These are phyloP conservation scores for Trichoderma oligosporum DNA, from an alignment of 2,329 filamentous ascomycete genomes.

Conservation along the genomic window DNA sequence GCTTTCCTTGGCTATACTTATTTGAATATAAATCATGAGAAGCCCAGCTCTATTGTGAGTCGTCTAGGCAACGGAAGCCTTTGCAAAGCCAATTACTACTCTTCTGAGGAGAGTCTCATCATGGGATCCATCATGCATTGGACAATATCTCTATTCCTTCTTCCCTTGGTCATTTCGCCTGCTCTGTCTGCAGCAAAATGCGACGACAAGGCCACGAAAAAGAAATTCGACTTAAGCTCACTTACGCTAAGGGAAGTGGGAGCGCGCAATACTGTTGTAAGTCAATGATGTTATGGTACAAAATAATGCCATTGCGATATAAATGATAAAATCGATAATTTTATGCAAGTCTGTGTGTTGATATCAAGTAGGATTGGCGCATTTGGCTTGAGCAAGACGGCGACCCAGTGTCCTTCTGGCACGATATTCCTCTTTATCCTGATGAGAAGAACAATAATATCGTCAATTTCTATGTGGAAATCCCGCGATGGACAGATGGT, in stretches of 20 bases:
- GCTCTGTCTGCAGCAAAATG: not conserved
- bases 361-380: constrained; percentile 36
- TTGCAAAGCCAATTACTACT: not conserved
- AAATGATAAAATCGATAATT: not conserved
- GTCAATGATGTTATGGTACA: not conserved
- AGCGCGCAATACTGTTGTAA: constrained; percentile 37
- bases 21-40: not conserved
- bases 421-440: constrained; percentile 41
- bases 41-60: not conserved
- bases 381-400: constrained; percentile 40
- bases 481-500: constrained; percentile 40
- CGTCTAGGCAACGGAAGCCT: not conserved
- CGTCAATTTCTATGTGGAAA: constrained; percentile 41
- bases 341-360: not conserved
- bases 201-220: not conserved
- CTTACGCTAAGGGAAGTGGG: constrained; percentile 36
- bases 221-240: constrained; percentile 28
- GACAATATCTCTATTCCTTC: not conserved
- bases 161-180: not conserved
- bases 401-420: constrained; percentile 40
- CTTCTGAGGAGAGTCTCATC: not conserved
- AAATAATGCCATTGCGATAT: too few relatives aligned
- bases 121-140: not conserved
- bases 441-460: constrained; percentile 32
- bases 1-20: not conserved